These are phyloP conservation scores for Micromonas commoda DNA, from an alignment of 139 green algal genomes.

Conservation along the genomic window DNA sequence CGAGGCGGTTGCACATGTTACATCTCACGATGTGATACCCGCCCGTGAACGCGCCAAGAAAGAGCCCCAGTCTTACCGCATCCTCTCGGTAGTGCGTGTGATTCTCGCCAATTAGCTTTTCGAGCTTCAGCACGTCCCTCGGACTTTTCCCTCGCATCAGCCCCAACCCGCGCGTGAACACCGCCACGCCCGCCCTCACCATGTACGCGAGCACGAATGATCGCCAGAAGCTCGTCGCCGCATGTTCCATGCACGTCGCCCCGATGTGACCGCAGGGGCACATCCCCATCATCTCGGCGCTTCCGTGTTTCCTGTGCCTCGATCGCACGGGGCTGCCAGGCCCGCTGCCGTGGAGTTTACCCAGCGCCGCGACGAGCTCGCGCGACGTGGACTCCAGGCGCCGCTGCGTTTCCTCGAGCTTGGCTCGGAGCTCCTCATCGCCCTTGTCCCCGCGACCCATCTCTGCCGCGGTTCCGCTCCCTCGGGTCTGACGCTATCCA, in stretches of 20 bases:
- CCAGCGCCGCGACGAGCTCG: no score
- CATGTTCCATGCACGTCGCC: background rate
- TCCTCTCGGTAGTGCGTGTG: background rate
- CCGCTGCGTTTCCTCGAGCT: background rate
- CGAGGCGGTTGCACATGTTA: background rate
- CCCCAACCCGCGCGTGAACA: background rate
- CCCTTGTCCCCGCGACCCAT: background rate
- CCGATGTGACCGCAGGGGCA: background rate
- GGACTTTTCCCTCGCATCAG: no score
- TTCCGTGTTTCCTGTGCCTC: background rate
- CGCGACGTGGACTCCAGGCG: background rate
- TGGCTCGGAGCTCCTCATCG: background rate
- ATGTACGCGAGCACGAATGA: constrained; percentile 5
- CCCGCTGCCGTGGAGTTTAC: no score
- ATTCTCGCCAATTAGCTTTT: background rate
- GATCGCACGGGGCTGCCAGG: no score
- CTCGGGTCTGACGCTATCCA: no score
- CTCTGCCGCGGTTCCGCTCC: no score
- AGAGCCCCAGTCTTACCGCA: background rate
- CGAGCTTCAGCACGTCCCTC: background rate
- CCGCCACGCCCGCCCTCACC: background rate
- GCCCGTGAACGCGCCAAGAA: background rate
- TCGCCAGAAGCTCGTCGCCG: background rate
- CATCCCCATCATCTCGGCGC: background rate
- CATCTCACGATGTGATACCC: background rate